Evolutionary conservation across 805 yeast species (phyloP).

Genomic region (Schwanniomyces polymorphus): DNA sequence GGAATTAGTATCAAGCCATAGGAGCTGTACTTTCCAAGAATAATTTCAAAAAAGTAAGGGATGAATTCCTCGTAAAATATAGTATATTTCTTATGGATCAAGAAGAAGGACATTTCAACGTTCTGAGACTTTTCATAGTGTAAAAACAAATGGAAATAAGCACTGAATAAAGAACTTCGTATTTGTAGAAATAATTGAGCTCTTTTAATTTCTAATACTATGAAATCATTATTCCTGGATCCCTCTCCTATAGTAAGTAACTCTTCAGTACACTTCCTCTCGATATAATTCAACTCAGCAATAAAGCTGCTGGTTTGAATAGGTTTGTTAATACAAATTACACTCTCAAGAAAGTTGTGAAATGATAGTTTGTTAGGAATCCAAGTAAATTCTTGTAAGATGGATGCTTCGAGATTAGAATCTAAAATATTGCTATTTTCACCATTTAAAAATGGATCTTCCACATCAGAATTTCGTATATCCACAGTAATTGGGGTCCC

Average conservation of each 20-base stretch:
- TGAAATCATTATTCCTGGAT: background rate
- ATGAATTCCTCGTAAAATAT: conserved; percentile 21
- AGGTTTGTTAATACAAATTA: conserved; percentile 14
- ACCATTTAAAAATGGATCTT: conserved; percentile 13
- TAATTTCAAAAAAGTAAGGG: conserved; percentile 22
- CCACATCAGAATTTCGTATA: conserved; percentile 10
- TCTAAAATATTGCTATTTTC: conserved; percentile 15
- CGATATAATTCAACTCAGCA: conserved; percentile 8
- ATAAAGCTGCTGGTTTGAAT: conserved; percentile 7
- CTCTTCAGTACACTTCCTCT: conserved; percentile 5
- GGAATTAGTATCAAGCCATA: conserved; percentile 35
- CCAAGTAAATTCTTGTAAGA: conserved; percentile 8
- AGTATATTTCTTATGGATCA: conserved; percentile 25
- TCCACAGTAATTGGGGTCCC: conserved; percentile 17
- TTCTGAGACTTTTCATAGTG: conserved; percentile 27
- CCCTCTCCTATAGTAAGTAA: background rate
- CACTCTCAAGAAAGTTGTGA: conserved; percentile 9
- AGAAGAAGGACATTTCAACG: conserved; percentile 30
- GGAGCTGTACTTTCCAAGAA: background rate
- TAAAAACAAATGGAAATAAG: conserved; percentile 35
- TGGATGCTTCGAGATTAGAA: conserved; percentile 11
- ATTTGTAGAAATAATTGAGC: conserved; percentile 10
- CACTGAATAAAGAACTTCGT: conserved; percentile 10
- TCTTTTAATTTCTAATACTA: conserved; percentile 6
- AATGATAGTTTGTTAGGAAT: conserved; percentile 9